Base-by-base conservation (phyloP, 225 moss, liverwort and hornwort species). In the Climacium dendroides region DNA sequence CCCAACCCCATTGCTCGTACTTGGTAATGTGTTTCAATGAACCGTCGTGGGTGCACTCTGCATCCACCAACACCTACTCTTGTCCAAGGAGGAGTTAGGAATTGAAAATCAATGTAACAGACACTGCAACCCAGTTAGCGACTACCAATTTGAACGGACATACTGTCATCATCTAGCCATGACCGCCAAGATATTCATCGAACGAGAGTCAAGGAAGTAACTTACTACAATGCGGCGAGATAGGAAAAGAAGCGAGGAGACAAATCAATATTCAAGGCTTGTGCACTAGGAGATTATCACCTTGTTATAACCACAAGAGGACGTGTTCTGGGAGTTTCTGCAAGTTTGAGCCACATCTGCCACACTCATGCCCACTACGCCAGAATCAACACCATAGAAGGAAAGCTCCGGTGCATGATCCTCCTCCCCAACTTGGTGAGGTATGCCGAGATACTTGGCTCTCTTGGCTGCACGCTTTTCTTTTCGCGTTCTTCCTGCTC, bases 1-100 rank as follows among this genome's bases (percentile, higher is more conserved):
- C 97, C 99, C 97, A 99, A 83, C 99, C 97, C 99, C 99, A 99
- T 72, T 94, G 94, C 67, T 99, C 95, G 79, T 94, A 99, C 82
- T 97, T 99, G 85, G 84, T 93, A 35, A 99, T 93, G 87, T 99
- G 99, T 92, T 97, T 99, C 81, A 99, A 79, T 80, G 99, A 99
- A 63, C 99, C 99, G 89, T 99, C 99, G 89, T 99, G 99, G 50
- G 97, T 99, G 91, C 99, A 99, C 87, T 99, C 97, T 45, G 97
- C 99, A 91, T 99, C 99, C 88, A 99, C 99, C 84, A 99, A 80
- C 85, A 97, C 99, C 97, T 99, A 87, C 83, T 80, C 83, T 72
- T 53, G 86, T 77, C 81, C 75, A 72, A 78, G 83, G 35, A 79
- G 64, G 85, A 78, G 86, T 76, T 52, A 45, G 34, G 77, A 52